Evolutionary conservation across 208 protist species (phyloP).

Genomic region (Trypanosoma mega): DNA sequence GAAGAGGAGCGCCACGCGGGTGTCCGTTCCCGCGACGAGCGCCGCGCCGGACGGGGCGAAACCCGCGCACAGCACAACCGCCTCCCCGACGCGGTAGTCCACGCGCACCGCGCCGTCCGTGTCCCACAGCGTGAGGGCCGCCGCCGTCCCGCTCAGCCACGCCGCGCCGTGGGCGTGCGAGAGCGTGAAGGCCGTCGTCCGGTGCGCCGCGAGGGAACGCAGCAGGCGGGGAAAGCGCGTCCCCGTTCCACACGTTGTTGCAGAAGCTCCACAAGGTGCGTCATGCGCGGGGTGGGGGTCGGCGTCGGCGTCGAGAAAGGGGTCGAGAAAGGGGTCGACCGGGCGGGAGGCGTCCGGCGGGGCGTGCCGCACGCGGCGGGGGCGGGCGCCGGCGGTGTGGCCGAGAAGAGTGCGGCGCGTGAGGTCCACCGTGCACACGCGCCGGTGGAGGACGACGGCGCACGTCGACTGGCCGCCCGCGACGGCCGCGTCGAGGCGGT

Average conservation of each 20-base stretch:
- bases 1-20: slow-evolving; percentile 25
- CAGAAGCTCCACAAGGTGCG: too few species aligned
- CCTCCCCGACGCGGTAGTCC: too few species aligned
- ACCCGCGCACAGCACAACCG: slow-evolving; percentile 22
- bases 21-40: slow-evolving; percentile 29
- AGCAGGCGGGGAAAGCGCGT: too few species aligned
- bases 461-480: slow-evolving; percentile 28
- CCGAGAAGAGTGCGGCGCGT: slow-evolving; percentile 55
- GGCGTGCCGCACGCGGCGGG: slow-evolving; percentile 46
- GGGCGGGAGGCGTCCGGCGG: slow-evolving; percentile 33
- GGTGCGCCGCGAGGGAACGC: too few species aligned
- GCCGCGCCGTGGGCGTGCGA: too few species aligned
- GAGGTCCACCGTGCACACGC: slow-evolving; percentile 62
- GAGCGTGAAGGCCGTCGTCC: too few species aligned
- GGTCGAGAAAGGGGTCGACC: too few species aligned
- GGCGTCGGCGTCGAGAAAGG: too few species aligned
- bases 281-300: too few species aligned
- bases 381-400: slow-evolving; percentile 21
- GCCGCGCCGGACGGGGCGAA: slow-evolving; percentile 20
- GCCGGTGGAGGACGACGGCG: slow-evolving; percentile 57
- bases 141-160: too few species aligned
- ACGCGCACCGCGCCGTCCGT: background rate
- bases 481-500: slow-evolving; percentile 64
- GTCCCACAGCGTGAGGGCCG: too few species aligned
- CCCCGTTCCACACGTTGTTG: too few species aligned